Conservation (phyloP, 345 rosid species). For the Rhizophora apiculata region DNA sequence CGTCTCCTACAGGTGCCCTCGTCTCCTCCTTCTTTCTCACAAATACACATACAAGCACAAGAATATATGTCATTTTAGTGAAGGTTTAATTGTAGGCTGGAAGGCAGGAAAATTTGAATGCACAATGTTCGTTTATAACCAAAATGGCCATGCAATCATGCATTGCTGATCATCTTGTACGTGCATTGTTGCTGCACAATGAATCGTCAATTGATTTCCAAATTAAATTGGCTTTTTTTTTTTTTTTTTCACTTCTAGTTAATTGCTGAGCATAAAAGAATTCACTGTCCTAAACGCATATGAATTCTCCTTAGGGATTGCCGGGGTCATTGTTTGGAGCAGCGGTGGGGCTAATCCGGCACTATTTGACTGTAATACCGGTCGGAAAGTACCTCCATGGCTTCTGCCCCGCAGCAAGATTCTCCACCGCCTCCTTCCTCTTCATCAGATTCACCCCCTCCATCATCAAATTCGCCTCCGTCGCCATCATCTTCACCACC, state of each 20-base stretch:
- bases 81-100: no score
- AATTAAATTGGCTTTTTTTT: background rate
- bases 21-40: background rate
- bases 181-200: no score
- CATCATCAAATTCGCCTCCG: conserved; percentile 16
- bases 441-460: conserved; percentile 18
- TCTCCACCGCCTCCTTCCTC: conserved; percentile 21
- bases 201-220: background rate
- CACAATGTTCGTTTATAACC: background rate
- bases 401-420: conserved; percentile 14
- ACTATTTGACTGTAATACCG: background rate
- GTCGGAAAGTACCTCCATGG: conserved; percentile 20
- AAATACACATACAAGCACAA: no score
- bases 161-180: no score
- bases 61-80: background rate
- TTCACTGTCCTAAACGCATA: background rate
- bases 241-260: background rate
- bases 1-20: conserved; percentile 29
- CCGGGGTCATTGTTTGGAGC: conserved; percentile 11
- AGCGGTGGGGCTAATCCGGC: conserved; percentile 26
- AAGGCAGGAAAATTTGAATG: background rate
- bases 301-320: background rate
- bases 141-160: no score
- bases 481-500: background rate
- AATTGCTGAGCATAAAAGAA: no score